Percentiles rank a stretch among this genome's conserved stretches.
These are phyloP conservation scores for Aspergillus aculeatus DNA, from an alignment of 2,329 filamentous ascomycete species.

Conservation along the genomic window DNA sequence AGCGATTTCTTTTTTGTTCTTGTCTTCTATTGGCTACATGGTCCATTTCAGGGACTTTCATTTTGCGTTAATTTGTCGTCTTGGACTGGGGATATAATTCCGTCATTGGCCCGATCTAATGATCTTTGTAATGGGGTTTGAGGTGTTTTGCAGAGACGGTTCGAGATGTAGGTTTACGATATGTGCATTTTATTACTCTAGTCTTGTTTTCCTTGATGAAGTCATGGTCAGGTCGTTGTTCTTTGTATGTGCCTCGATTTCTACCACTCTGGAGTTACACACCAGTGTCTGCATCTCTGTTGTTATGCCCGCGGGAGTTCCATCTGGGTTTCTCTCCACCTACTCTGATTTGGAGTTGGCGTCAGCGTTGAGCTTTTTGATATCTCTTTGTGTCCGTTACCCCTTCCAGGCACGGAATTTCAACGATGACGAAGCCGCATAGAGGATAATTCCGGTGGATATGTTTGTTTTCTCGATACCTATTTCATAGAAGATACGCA, in stretches of 20 bases:
- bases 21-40: background rate
- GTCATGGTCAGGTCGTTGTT: background rate
- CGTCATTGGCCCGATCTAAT: background rate
- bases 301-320: too few species aligned
- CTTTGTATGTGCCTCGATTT: background rate
- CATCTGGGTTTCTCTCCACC: too few species aligned
- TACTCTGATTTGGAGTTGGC: too few species aligned
- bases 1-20: conserved; percentile 1
- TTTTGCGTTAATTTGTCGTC: background rate
- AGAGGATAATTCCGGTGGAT: too few species aligned
- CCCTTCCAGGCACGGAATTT: too few species aligned
- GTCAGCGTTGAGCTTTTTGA: too few species aligned
- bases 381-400: too few species aligned
- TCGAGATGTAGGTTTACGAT: background rate
- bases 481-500: too few species aligned
- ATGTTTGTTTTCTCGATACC: too few species aligned
- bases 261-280: too few species aligned
- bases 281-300: too few species aligned
- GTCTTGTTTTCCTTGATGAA: background rate
- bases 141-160: background rate
- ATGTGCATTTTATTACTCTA: background rate
- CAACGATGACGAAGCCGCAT: too few species aligned
- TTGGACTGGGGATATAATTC: background rate
- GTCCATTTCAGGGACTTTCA: conserved; percentile 11
- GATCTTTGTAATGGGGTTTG: background rate